Percentiles rank a stretch among this genome's conserved stretches.
Evolutionary conservation across 495 filamentous ascomycete species (phyloP).

Genomic region (Penicillium desertorum): DNA sequence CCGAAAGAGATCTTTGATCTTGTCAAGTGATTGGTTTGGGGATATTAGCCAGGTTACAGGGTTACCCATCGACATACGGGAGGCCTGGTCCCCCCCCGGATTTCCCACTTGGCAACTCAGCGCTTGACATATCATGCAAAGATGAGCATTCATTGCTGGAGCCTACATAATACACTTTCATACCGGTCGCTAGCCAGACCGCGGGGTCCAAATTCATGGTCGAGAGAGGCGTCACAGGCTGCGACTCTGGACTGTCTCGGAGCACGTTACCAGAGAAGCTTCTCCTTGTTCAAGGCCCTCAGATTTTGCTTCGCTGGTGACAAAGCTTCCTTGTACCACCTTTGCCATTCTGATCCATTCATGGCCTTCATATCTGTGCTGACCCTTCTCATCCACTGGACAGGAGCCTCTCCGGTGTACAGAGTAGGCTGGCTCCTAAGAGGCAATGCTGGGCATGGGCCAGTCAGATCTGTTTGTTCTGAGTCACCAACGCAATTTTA

Average conservation of each 20-base stretch:
- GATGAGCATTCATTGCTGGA: background rate
- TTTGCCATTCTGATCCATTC: background rate
- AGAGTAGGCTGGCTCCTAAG: background rate
- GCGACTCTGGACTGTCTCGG: background rate
- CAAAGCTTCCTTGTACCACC: constrained; percentile 1
- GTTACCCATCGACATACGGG: constrained; percentile 7
- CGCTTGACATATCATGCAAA: constrained; percentile 2
- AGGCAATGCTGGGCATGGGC: background rate
- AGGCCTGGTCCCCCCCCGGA: constrained; percentile 20
- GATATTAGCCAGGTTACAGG: constrained; percentile 1
- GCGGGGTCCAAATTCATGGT: background rate
- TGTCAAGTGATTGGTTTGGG: constrained; percentile 18
- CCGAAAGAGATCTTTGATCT: constrained; percentile 9
- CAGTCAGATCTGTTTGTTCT: constrained; percentile 3
- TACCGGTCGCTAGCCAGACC: background rate
- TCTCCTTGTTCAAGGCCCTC: background rate
- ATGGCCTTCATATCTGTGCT: background rate
- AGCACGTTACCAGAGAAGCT: background rate
- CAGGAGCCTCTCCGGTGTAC: background rate
- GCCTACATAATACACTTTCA: constrained; percentile 1
- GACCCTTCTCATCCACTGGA: background rate
- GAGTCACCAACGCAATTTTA: background rate
- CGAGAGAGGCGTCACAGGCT: background rate
- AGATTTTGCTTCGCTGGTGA: constrained; percentile 1
- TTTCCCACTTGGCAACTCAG: constrained; percentile 15